These are phyloP conservation scores for Candida sp. DNA, from an alignment of 1,139 yeast genomes.

Conservation along the genomic window DNA sequence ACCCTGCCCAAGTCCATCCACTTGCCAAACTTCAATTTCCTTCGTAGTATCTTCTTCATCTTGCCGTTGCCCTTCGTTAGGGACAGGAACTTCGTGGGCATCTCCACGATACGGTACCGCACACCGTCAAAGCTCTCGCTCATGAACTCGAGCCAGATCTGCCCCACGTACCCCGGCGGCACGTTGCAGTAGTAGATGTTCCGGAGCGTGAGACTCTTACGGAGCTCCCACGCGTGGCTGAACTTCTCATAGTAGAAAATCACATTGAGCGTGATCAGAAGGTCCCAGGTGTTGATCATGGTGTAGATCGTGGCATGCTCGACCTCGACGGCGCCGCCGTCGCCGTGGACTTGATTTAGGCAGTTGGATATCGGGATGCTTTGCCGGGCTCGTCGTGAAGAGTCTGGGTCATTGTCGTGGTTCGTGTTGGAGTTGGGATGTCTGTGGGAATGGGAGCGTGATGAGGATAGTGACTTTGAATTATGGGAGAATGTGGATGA, in stretches of 20 bases:
- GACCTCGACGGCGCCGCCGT: constrained; percentile 15
- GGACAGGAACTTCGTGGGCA: not conserved
- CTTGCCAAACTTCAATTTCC: constrained; percentile 6
- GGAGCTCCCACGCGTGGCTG: constrained; percentile 11
- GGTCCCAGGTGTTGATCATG: constrained; percentile 12
- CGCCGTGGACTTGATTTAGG: constrained; percentile 14
- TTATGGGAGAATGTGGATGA: too few relatives aligned
- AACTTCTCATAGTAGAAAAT: constrained; percentile 13
- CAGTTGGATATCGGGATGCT: constrained; percentile 16
- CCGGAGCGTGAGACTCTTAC: constrained; percentile 9
- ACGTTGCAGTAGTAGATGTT: constrained; percentile 14
- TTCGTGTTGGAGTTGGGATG: too few relatives aligned
- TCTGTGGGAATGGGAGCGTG: too few relatives aligned
- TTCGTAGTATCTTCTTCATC: constrained; percentile 1
- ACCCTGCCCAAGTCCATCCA: constrained; percentile 9
- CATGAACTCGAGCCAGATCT: constrained; percentile 11
- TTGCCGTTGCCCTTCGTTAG: not conserved
- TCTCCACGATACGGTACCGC: constrained; percentile 1
- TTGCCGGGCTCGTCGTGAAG: not conserved
- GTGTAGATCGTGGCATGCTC: constrained; percentile 6
- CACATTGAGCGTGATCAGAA: constrained; percentile 11
- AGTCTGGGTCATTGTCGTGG: too few relatives aligned
- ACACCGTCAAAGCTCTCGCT: constrained; percentile 4
- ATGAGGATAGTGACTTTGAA: too few relatives aligned
- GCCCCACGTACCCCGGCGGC: constrained; percentile 14